Base-by-base conservation (phyloP, 257 asterid genomes). In the Vinca minor region DNA sequence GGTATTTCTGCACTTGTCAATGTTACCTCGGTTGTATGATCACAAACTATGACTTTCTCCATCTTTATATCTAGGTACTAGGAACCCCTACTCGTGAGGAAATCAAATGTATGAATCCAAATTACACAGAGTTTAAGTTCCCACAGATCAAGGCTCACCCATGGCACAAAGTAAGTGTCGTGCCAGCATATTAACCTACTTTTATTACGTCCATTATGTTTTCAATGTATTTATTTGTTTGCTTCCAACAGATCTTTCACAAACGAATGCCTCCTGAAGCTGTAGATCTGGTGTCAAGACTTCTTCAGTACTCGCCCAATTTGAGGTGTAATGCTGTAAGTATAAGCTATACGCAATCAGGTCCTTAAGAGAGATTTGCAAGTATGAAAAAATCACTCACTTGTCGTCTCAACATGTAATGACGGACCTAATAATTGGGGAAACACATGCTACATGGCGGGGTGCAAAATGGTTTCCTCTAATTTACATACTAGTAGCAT, bases 141-240 rank as follows among this genome's bases (percentile, higher is more conserved):
- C 95, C 93, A 36, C 95, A 86, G 74, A 86, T 88, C 75, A 88
- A 88, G 73, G 90, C 96, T 68, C 95, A 89, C 73, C 96, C 96
- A 26, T 89, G 96, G 96, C 95, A 86, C 77, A 89, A 89, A 81
- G 95, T 79, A 57, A 62, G 80, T 23, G 61, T 38, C 69, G 35
- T 34, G 14, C 31, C 14, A 23, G n/a, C 46, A 26, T 8, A 14
- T 11, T 13, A 35, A 7, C 47, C 62, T 59, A 26, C 60, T 39
- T 26, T 63, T 36, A 35, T n/a, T 12, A 2, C 59, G 21, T 64
- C 48, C 35, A 2, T 57, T 38, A 63, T 50, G 32, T 35, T 29
- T 35, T 70, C 5, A 23, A 44, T 9, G 54, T 64, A 67, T 54
- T 34, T 48, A 17, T 28, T 55, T 50, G 7, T 34, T 21, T 53